Evolutionary conservation across 2,329 filamentous ascomycete genomes (phyloP).

Genomic region (Penicillium sp.): DNA sequence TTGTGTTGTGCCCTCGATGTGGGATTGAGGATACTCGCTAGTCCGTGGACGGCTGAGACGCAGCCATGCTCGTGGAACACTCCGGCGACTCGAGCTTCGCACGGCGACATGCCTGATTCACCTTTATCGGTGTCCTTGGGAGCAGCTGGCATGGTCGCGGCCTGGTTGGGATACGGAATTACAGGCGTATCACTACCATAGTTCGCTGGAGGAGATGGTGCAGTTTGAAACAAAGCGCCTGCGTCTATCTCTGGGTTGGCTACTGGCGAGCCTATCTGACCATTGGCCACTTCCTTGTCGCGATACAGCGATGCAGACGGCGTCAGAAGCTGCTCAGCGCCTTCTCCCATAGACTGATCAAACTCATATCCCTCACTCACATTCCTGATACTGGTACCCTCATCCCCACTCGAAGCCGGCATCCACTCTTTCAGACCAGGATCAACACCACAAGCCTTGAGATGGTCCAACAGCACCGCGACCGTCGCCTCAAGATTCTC

Average conservation of each 20-base stretch:
- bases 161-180: background rate
- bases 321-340: background rate
- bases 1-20: background rate
- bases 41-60: background rate
- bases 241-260: background rate
- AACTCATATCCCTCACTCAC: background rate
- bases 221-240: background rate
- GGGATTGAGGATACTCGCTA: background rate
- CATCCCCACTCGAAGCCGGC: background rate
- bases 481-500: background rate
- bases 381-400: background rate
- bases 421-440: background rate
- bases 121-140: background rate
- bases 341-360: background rate
- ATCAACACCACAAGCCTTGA: background rate
- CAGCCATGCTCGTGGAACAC: background rate
- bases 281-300: background rate
- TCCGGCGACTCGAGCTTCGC: background rate
- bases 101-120: background rate
- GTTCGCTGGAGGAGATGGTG: background rate
- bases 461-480: background rate
- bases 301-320: background rate
- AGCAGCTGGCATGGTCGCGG: background rate
- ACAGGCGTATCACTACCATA: background rate
- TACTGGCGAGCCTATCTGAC: background rate